Base-by-base conservation (phyloP, 164 flowering plant genomes). In the Taxillus chinensis region DNA sequence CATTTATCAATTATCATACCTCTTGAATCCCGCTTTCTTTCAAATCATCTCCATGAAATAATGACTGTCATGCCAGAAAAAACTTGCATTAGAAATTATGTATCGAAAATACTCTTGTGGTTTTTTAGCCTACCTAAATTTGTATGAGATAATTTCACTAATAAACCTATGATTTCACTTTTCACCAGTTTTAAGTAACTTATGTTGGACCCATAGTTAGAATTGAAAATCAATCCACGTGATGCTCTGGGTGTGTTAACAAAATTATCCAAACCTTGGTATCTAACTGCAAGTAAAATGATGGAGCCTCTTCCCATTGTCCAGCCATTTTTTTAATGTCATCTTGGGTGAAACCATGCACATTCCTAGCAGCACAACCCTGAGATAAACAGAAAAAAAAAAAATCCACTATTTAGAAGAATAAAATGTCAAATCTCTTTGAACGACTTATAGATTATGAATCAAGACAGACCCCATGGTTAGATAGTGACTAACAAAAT, bases 291-390 rank as follows among this genome's bases (percentile, higher is more conserved):
- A 81, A 64, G 73, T 93, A 90, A 53, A 90, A 52, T 58, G 93
- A 65, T 53, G 99, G 92, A 71, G 95, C 81, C 62, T 90, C 91
- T 75, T 93, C 97, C 97, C 97, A 93, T 70, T 67, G 78, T 50
- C 58, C 71, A 57, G 89, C 95, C 99, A 93, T 93, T 78, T 79
- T 78, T 46, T 78, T 74, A 56, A 93, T 83, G 53, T 80, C 87
- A 70, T 78, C 86, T 58, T 61, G 77, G 59, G 82, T 83, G 71
- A 93, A 86, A 53, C 88, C 86, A 73, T 93, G 99, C 58, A 93
- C 83, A 71, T 93, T 93, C 76, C 99, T 84, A 15, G 99, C 99
- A 45, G 99, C 91, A 71, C 99, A 93, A 38, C 98, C 98, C 98
- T 93, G 75, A 55, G 66, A 51, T 62, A 45, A n/a, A 51, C n/a